phyloP scores from a whole-genome alignment of 345 rosid genomes.

The Eutrema yunnanense region DNA sequence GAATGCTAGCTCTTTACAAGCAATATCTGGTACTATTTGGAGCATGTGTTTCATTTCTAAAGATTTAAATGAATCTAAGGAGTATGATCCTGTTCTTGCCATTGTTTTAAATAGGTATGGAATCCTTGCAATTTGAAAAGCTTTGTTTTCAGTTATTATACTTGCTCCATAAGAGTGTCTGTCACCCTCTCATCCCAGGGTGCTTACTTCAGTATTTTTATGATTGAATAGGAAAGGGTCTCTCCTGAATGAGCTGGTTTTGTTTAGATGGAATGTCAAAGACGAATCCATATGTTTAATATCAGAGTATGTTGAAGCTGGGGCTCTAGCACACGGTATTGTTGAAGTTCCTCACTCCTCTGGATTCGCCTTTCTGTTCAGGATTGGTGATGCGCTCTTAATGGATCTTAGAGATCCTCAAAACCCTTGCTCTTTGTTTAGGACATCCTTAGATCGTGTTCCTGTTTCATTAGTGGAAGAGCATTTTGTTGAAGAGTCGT shows the following conservation, averaged over 20 bases:
- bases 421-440: constrained; percentile 61
- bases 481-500: constrained; percentile 67
- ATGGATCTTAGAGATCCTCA: constrained; percentile 93
- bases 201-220: constrained; percentile 20
- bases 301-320: constrained; percentile 62
- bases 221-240: constrained; percentile 62
- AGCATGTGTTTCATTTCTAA: constrained; percentile 93
- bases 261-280: constrained; percentile 64
- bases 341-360: constrained; percentile 78
- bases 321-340: constrained; percentile 69
- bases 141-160: constrained; percentile 17
- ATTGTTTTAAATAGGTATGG: constrained; percentile 81
- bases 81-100: constrained; percentile 78
- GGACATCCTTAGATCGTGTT: constrained; percentile 63
- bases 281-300: constrained; percentile 47
- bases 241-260: constrained; percentile 56
- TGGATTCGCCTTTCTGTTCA: constrained; percentile 87
- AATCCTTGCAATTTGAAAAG: constrained; percentile 19
- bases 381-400: constrained; percentile 88
- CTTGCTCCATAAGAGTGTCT: constrained; percentile 4
- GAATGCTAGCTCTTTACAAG: constrained; percentile 32
- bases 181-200: constrained; percentile 14
- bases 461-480: constrained; percentile 64
- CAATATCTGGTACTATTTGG: constrained; percentile 85
- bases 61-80: constrained; percentile 45